A percentile compares a stretch with the other conserved stretches of the same genome.
These are phyloP conservation scores for Teunomyces stri DNA, from an alignment of 805 yeast species.

Conservation along the genomic window DNA sequence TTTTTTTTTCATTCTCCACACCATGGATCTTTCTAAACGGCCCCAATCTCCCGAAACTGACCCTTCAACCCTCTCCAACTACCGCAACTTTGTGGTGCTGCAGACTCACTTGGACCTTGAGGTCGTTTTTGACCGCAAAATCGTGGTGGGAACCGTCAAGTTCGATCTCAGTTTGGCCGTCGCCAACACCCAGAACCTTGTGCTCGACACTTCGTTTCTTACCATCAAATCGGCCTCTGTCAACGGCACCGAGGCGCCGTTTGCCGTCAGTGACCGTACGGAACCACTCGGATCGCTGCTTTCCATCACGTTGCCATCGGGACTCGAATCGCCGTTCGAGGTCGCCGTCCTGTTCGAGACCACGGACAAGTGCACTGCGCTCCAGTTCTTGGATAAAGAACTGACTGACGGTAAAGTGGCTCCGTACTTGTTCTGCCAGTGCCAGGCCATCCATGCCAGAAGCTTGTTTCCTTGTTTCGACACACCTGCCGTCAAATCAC, in stretches of 20 bases:
- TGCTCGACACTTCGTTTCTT: constrained; percentile 29
- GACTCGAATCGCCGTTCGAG: constrained; percentile 2
- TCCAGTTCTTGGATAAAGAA: constrained; percentile 29
- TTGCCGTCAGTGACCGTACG: constrained; percentile 10
- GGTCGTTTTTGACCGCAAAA: constrained; percentile 23
- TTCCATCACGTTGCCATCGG: constrained; percentile 12
- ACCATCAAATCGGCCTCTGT: constrained; percentile 17
- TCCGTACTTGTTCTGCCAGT: constrained; percentile 35
- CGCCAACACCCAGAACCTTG: constrained; percentile 7
- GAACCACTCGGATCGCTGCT: constrained; percentile 28
- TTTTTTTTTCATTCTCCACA: constrained; percentile 1
- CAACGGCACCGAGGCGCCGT: constrained; percentile 15
- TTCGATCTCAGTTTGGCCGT: constrained; percentile 14
- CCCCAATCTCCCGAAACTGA: constrained; percentile 57
- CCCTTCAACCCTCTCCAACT: constrained; percentile 62
- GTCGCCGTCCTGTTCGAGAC: constrained; percentile 23
- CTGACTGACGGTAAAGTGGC: constrained; percentile 28
- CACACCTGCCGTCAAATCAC: constrained; percentile 32
- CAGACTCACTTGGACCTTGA: constrained; percentile 20
- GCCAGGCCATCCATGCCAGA: constrained; percentile 37
- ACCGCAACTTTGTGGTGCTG: constrained; percentile 18
- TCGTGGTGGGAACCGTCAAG: constrained; percentile 21
- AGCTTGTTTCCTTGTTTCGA: constrained; percentile 38
- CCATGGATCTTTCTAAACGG: constrained; percentile 11
- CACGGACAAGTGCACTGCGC: constrained; percentile 31